These are phyloP conservation scores for Wickerhamomyces canadensis DNA, from an alignment of 805 yeast genomes.

Conservation along the genomic window DNA sequence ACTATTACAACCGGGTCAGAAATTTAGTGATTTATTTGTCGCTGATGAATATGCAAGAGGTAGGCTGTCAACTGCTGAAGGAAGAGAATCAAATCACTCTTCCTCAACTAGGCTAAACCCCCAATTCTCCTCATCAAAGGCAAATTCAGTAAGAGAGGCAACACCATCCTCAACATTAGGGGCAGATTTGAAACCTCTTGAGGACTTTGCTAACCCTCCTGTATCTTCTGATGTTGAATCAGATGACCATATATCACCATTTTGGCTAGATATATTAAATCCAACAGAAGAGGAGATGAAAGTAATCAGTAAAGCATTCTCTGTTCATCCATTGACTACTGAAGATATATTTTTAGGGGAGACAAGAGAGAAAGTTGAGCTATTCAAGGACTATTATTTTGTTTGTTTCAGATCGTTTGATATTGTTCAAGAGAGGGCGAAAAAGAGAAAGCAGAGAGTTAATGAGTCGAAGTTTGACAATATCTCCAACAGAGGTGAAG, in stretches of 20 bases:
- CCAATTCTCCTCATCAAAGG: slow-evolving; percentile 9
- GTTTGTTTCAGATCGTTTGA: slow-evolving; percentile 86
- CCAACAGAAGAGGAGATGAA: slow-evolving; percentile 98
- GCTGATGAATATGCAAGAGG: slow-evolving; percentile 27
- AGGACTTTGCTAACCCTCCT: slow-evolving; percentile 1
- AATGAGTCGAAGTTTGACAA: slow-evolving; percentile 3
- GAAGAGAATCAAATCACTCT: neutral
- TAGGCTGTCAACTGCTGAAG: neutral
- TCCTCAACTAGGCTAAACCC: slow-evolving; percentile 7
- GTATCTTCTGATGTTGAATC: slow-evolving; percentile 2
- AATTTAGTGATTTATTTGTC: slow-evolving; percentile 60
- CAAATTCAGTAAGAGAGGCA: slow-evolving; percentile 11
- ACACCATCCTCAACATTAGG: slow-evolving; percentile 5
- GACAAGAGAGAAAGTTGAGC: slow-evolving; percentile 90
- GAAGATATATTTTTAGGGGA: slow-evolving; percentile 94
- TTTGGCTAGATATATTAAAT: slow-evolving; percentile 89
- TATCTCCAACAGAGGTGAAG: slow-evolving; percentile 2
- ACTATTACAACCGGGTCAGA: slow-evolving; percentile 54
- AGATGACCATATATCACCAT: slow-evolving; percentile 47
- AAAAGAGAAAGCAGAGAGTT: slow-evolving; percentile 37
- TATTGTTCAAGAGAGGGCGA: slow-evolving; percentile 66
- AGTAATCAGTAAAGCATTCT: slow-evolving; percentile 81
- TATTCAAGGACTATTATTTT: slow-evolving; percentile 85
- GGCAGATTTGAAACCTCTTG: slow-evolving; percentile 4
- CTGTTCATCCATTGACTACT: slow-evolving; percentile 92